Base-by-base conservation (phyloP, 495 filamentous ascomycete species). In the Aspergillus panamensis region DNA sequence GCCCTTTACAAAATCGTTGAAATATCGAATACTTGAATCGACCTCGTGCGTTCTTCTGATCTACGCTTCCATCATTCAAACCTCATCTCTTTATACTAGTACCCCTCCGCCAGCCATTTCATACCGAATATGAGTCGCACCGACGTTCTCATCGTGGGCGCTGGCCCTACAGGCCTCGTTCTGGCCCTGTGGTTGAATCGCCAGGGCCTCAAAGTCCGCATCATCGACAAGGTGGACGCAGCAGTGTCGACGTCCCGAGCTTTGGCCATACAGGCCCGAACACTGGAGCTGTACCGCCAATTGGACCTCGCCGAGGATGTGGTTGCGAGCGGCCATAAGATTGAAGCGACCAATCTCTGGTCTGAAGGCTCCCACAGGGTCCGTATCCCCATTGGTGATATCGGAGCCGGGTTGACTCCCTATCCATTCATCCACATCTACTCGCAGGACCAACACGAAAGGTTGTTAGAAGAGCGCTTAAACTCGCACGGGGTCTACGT, bases 111-210 rank as follows among this genome's bases (percentile, higher is more conserved):
- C n/a, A n/a, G n/a, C n/a, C n/a, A 6, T 6, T n/a, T 14, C 29
- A 9, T 14, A 3, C 32, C 21, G 14, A 43, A 13, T 5, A 71
- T 65, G 60, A 55, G 59, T 13, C 53, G 60, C 44, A 61, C 60
- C 14, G 71, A 73, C 16, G 75, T 77, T 21, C 63, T 78, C 6
- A 75, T 77, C 35, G 51, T 68, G 6, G 76, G 76, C 9, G 76
- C 70, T 47, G 76, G 76, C 13, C 73, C 71, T 14, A 69, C 72
- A 20, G 76, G 76, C 33, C 72, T 79, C 9, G 64, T 73, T 3
- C 62, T 73, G 17, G 73, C 75, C 43, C 59, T 77, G 29, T 75
- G 65, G 71, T 69, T 78, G 13, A 62, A 68, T 29, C 57, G 51
- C 42, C 69, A 73, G 57, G 69, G 69, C 25, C 39, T 77, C 40